Conservation (phyloP, 371 early-diverging fungal species). For the Saksenaea vasiformis region DNA sequence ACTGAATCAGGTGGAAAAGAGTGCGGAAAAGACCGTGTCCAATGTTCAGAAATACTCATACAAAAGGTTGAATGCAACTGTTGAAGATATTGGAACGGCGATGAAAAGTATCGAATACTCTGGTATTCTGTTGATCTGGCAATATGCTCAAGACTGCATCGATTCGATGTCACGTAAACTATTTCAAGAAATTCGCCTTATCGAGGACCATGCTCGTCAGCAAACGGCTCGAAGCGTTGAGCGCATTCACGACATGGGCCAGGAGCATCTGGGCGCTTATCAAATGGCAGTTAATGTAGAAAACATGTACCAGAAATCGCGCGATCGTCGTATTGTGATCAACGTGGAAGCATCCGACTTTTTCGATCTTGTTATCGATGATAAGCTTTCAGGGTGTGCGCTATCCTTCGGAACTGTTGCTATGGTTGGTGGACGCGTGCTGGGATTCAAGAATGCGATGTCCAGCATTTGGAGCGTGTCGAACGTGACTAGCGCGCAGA, state of each 20-base stretch:
- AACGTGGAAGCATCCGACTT: constrained; percentile 71
- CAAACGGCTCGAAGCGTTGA: constrained; percentile 64
- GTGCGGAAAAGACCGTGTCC: constrained; percentile 67
- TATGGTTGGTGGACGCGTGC: constrained; percentile 49
- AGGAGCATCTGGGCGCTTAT: constrained; percentile 51
- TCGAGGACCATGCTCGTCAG: constrained; percentile 71
- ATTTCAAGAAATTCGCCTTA: constrained; percentile 61
- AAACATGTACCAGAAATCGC: constrained; percentile 48
- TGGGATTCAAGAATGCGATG: constrained; percentile 49
- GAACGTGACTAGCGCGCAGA: constrained; percentile 31
- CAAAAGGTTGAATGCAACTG: constrained; percentile 53
- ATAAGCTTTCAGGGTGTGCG: constrained; percentile 52
- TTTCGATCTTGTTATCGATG: constrained; percentile 65
- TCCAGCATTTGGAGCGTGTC: constrained; percentile 48
- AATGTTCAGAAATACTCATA: constrained; percentile 55
- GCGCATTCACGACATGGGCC: constrained; percentile 64
- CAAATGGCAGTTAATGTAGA: constrained; percentile 44
- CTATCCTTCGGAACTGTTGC: constrained; percentile 42
- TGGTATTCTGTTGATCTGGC: constrained; percentile 81
- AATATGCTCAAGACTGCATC: constrained; percentile 80
- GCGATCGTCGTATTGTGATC: constrained; percentile 48
- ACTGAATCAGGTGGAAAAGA: constrained; percentile 65
- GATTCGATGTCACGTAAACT: constrained; percentile 68
- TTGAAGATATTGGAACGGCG: constrained; percentile 65
- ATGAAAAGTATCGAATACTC: constrained; percentile 74